Evolutionary conservation across 306 rosid species (phyloP), one percentile per base, ranked within the genome.

Genomic region (Fragaria vesca): DNA sequence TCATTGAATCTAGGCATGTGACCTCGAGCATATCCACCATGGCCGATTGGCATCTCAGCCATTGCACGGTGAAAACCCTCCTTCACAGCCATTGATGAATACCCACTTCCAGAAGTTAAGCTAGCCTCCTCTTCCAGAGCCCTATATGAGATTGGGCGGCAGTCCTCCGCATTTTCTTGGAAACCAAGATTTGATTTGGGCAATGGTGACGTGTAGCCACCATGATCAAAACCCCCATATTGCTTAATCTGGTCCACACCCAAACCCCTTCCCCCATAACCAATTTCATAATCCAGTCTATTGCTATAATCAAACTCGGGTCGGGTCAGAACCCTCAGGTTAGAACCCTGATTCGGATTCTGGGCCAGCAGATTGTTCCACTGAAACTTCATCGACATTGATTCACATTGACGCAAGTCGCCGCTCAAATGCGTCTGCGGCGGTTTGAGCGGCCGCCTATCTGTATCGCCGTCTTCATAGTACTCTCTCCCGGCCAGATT

Each of bases 291-390:
- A 48, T 28, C 32, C 3, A 71, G 24, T 24, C 36, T 10, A 47
- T 8, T 36, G 68, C 69, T 6, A 28, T 24, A 45, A 34, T 77
- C 38, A 15, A 40, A 65, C 4, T 52, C 69, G 78, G 42, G 51
- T 73, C 50, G 48, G 32, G 6, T 65, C 10, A 40, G 61, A n/a
- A 32, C 36, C 36, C 28, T 55, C 28, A 12, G 61, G 61, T 55
- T 3, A n/a, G 0, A 18, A 55, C 20, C 58, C 77, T 42, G 45
- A 50, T 51, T 32, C 68, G 68, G 69, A 17, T 46, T 36, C 50
- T 45, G 54, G 3, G 67, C 81, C 24, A 84, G 69, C 42, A 81
- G 65, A 48, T 55, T 69, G 69, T 74, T 73, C 88, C 88, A 85
- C 48, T 50, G 69, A 21, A 85, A 85, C 88, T 81, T 85, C 62